A percentile compares a stretch with the other conserved stretches of the same genome.
Evolutionary conservation across 2,329 filamentous ascomycete genomes (phyloP).

Genomic region (Trichoderma atrobrunneum): DNA sequence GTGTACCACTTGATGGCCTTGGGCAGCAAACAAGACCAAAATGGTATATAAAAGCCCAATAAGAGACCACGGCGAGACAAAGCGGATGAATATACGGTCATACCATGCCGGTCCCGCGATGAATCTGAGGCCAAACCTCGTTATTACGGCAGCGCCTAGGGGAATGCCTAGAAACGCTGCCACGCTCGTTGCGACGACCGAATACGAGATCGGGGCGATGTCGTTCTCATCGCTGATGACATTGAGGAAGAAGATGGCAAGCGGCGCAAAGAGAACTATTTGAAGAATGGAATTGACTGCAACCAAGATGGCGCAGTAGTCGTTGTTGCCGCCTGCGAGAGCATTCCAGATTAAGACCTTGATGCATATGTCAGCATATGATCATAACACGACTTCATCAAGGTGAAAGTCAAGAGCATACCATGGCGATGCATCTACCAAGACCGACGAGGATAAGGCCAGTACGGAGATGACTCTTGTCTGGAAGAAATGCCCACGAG

Average conservation of each 20-base stretch:
- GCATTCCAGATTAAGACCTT: constrained; percentile 65
- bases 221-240: constrained; percentile 56
- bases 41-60: constrained; percentile 87
- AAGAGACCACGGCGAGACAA: constrained; percentile 69
- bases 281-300: constrained; percentile 73
- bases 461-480: constrained; percentile 54
- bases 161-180: constrained; percentile 84
- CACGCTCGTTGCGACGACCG: constrained; percentile 72
- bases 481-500: constrained; percentile 66
- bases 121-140: constrained; percentile 60
- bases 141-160: constrained; percentile 74
- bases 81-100: constrained; percentile 65
- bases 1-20: constrained; percentile 72
- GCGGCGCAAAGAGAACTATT: constrained; percentile 68
- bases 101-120: constrained; percentile 60
- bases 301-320: constrained; percentile 81
- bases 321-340: constrained; percentile 67
- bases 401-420: constrained; percentile 29
- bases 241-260: constrained; percentile 67
- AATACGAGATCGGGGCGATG: constrained; percentile 49
- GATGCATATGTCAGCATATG: neutral
- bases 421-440: constrained; percentile 87
- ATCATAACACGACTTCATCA: neutral
- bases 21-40: constrained; percentile 78
- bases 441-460: constrained; percentile 81